Evolutionary conservation across 2,329 filamentous ascomycete species (phyloP).

Genomic region (Xylaria sp.): DNA sequence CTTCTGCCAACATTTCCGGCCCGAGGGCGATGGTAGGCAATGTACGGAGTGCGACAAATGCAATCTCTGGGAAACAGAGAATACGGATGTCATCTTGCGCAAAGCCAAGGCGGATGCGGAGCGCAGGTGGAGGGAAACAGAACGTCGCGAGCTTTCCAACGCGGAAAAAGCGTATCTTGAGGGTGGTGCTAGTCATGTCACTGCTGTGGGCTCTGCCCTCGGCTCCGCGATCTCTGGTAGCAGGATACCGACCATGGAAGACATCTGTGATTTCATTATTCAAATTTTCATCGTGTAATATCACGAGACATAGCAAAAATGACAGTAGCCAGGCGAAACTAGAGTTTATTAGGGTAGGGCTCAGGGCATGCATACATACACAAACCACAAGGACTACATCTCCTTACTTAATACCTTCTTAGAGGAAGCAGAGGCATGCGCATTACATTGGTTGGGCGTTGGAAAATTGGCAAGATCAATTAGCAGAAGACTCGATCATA

Average conservation of each 20-base stretch:
- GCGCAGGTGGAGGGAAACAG: slow-evolving; percentile 73
- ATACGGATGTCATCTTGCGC: slow-evolving; percentile 73
- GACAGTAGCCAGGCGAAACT: slow-evolving; percentile 2
- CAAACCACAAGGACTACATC: slow-evolving; percentile 3
- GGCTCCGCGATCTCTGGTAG: slow-evolving; percentile 36
- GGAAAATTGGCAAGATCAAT: slow-evolving; percentile 9
- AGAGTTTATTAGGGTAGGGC: slow-evolving; percentile 17
- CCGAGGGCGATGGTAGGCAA: slow-evolving; percentile 74
- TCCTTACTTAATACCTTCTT: slow-evolving; percentile 2
- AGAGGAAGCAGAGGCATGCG: background rate
- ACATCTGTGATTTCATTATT: slow-evolving; percentile 48
- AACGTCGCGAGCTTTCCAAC: slow-evolving; percentile 66
- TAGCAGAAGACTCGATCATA: background rate
- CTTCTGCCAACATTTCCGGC: slow-evolving; percentile 95
- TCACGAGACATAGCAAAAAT: slow-evolving; percentile 17
- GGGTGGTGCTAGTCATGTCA: slow-evolving; percentile 55
- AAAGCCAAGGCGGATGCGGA: slow-evolving; percentile 78
- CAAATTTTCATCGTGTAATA: slow-evolving; percentile 46
- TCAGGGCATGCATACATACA: slow-evolving; percentile 10
- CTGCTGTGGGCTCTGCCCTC: slow-evolving; percentile 24
- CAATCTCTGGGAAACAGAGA: slow-evolving; percentile 81
- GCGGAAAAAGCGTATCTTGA: slow-evolving; percentile 67
- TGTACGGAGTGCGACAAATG: slow-evolving; percentile 85
- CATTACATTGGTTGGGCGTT: slow-evolving; percentile 33
- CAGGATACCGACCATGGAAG: slow-evolving; percentile 44